Conservation (phyloP, 305 asterid species). For the Plantago coronopus region DNA sequence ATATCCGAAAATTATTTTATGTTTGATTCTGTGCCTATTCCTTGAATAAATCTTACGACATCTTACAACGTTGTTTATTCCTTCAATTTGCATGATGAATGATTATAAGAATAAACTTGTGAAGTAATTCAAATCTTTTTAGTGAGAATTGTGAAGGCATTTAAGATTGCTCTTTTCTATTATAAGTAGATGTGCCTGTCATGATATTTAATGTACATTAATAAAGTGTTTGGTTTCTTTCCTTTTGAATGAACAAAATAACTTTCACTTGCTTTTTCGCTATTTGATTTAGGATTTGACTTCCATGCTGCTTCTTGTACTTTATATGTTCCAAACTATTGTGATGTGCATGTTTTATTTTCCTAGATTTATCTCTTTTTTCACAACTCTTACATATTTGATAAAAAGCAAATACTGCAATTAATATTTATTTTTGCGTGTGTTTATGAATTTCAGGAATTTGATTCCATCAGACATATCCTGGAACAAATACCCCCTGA, state of each 20-base stretch:
- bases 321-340: slow-evolving; percentile 11
- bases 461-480: slow-evolving; percentile 81
- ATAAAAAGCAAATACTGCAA: slow-evolving; percentile 16
- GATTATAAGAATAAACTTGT: too few species aligned
- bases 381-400: slow-evolving; percentile 11
- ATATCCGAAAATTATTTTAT: too few species aligned
- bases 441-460: slow-evolving; percentile 48
- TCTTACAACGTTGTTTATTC: too few species aligned
- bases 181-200: too few species aligned
- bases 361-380: slow-evolving; percentile 6
- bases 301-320: slow-evolving; percentile 14
- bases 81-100: too few species aligned
- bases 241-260: slow-evolving; percentile 11
- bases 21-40: too few species aligned
- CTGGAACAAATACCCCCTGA: slow-evolving; percentile 70
- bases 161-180: too few species aligned
- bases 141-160: too few species aligned
- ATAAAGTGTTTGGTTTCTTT: slow-evolving; percentile 16
- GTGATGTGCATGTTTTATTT: slow-evolving; percentile 8
- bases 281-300: slow-evolving; percentile 24
- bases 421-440: slow-evolving; percentile 31
- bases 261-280: slow-evolving; percentile 9
- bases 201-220: not conserved
- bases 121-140: too few species aligned
- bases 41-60: too few species aligned